Evolutionary conservation across 2,329 filamentous ascomycete species (phyloP), one percentile per base, ranked within the genome.

Genomic region (Exserohilum rostratum): DNA sequence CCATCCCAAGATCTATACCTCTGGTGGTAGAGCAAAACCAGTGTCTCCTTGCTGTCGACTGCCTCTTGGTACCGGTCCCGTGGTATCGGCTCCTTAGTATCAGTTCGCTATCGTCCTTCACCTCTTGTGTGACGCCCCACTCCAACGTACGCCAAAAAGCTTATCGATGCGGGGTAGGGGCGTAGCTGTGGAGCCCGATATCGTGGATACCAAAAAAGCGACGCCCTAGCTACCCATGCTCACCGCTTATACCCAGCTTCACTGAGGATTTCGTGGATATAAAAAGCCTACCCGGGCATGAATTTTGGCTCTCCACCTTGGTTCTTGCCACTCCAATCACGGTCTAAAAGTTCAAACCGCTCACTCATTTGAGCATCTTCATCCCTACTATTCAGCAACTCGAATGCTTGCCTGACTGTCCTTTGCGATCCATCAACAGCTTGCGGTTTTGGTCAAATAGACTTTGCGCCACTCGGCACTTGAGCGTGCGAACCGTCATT

Each of bases 331-430:
- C 4, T 34, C 40, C 9, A 17, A 39, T 42, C 30, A 53, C n/a
- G 31, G 20, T 22, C n/a, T 11, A 50, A 53, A 37, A 50, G n/a
- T n/a, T 34, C 25, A 34, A 44, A 3, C 6, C 6, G 13, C 48
- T 47, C 50, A 50, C 51, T 60, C 49, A 60, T 48, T 38, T 49
- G 34, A 46, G 30, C 30, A 39, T 50, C 22, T 3, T 48, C 15
- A 42, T 46, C n/a, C 34, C 35, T 29, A 37, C 35, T 20, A 17
- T 15, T 33, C 45, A 43, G 13, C 29, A 53, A 37, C 1, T 7
- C 46, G 1, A 39, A 27, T 29, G n/a, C 1, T 4, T 6, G 20
- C 13, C 11, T 39, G 11, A 20, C n/a, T 1, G 13, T 12, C 22
- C n/a, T 18, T 42, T 30, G 7, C 39, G 9, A 30, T 10, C 22